Evolutionary conservation across 73 alveolate species (phyloP), one percentile per base, ranked within the genome.

Genomic region (Paramecium octaurelia): DNA sequence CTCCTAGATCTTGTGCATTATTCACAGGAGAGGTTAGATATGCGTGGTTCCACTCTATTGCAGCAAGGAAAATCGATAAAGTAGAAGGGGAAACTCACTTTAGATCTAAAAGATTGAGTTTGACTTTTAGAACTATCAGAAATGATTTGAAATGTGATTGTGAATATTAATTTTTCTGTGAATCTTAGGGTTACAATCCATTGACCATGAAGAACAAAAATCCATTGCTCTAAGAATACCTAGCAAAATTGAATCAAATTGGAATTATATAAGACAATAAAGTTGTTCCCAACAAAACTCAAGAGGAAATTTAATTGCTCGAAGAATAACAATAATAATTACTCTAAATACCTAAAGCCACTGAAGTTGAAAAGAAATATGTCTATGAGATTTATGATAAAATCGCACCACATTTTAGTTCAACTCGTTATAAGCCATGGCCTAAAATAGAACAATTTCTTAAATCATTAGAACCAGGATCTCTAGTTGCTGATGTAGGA

Each of bases 361-460:
- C 98, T 11, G 99, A 97, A 86, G 95, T 98, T 69, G 99, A 98
- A 93, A 95, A 97, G 92, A 96, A 98, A 86, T 99, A 97, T 90
- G 99, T 98, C 38, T 97, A 98, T 92, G 99, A 98, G 59, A 99
- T 98, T 24, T 98, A 98, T 93, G 99, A 98, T 69, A 97, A 98
- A 92, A 98, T 98, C 40, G 99, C 99, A 40, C 98, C 99, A 48
- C 99, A 98, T 94, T 98, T 98, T 94, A 94, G 99, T 12, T 96
- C 97, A 76, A 98, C 99, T 4, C 86, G 99, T 68, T 98, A 98
- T 80, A 98, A 98, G 93, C 99, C 99, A 57, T 98, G 99, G 99
- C 99, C 99, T 4, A 95, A 95, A 91, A 98, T 98, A n/a, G 95
- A 96, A 43, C 85, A 93, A 46, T 98, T 96, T 94, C 93, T 98